Conservation (phyloP, 768 basidiomycete genomes). For the Leccinum uliginosum region DNA sequence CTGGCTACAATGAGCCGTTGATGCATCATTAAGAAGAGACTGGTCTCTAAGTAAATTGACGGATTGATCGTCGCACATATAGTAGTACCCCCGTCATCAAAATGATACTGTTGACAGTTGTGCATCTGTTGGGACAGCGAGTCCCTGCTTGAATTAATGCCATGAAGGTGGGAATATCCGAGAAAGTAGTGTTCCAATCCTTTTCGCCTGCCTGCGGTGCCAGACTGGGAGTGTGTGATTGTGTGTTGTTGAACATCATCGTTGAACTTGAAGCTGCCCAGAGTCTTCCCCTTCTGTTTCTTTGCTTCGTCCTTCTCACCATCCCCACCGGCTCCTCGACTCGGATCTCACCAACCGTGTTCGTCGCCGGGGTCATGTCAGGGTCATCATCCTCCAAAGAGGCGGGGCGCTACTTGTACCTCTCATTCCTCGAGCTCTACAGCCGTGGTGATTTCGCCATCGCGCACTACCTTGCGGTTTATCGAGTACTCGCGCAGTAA, state of each 20-base stretch:
- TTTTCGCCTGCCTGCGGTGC: neutral
- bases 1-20: too few species aligned
- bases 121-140: too few species aligned
- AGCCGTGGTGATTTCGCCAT: slow-evolving; percentile 18
- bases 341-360: neutral
- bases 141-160: neutral
- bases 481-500: slow-evolving; percentile 61
- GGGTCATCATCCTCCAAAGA: neutral
- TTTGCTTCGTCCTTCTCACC: neutral
- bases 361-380: neutral
- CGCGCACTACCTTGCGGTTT: slow-evolving; percentile 45
- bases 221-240: neutral
- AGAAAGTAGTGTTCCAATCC: neutral
- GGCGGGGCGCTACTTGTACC: neutral
- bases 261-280: too few species aligned
- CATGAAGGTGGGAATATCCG: neutral
- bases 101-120: too few species aligned
- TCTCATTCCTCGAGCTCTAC: slow-evolving; percentile 31
- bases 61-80: too few species aligned
- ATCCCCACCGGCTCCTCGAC: neutral
- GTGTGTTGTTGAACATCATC: neutral
- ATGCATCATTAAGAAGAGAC: too few species aligned
- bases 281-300: neutral
- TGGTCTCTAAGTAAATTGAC: too few species aligned
- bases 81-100: too few species aligned